Evolutionary conservation across 2,329 filamentous ascomycete genomes (phyloP).

Genomic region (Truncatella angustata): DNA sequence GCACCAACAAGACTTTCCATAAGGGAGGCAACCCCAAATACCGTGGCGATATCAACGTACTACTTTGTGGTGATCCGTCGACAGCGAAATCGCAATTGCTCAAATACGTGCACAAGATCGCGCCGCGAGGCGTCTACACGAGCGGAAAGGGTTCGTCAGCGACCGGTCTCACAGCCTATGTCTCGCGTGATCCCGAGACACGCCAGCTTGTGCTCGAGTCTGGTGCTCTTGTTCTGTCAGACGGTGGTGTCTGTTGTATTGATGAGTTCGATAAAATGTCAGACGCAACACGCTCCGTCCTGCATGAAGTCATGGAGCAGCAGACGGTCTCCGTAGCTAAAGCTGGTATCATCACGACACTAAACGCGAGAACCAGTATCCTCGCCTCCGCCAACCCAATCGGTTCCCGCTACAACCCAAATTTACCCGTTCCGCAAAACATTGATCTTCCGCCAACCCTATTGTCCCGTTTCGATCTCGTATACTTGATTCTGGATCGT

Average conservation of each 20-base stretch:
- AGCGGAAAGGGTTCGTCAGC: constrained; percentile 80
- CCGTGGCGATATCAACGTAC: constrained; percentile 93
- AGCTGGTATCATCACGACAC: constrained; percentile 92
- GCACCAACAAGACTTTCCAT: constrained; percentile 96
- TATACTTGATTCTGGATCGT: constrained; percentile 93
- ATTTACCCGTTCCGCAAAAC: constrained; percentile 93
- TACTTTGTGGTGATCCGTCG: constrained; percentile 95
- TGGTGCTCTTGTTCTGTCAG: constrained; percentile 74
- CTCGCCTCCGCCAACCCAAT: constrained; percentile 97
- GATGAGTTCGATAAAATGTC: constrained; percentile 89
- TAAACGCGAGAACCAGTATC: constrained; percentile 94
- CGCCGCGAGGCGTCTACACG: constrained; percentile 81
- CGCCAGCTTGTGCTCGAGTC: constrained; percentile 79
- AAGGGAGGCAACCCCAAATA: constrained; percentile 96
- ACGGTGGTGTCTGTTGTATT: constrained; percentile 81
- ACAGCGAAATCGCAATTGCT: constrained; percentile 95
- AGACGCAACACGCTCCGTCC: constrained; percentile 72
- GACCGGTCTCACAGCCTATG: constrained; percentile 77
- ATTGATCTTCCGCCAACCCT: constrained; percentile 95
- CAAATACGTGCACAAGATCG: constrained; percentile 95
- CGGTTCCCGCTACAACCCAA: constrained; percentile 95
- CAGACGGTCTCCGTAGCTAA: constrained; percentile 84
- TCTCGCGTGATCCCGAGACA: constrained; percentile 77
- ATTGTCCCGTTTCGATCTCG: constrained; percentile 92
- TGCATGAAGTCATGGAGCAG: constrained; percentile 87